Evolutionary conservation across 139 green algal genomes (phyloP).

Genomic region (Diplosphaera chodatii): DNA sequence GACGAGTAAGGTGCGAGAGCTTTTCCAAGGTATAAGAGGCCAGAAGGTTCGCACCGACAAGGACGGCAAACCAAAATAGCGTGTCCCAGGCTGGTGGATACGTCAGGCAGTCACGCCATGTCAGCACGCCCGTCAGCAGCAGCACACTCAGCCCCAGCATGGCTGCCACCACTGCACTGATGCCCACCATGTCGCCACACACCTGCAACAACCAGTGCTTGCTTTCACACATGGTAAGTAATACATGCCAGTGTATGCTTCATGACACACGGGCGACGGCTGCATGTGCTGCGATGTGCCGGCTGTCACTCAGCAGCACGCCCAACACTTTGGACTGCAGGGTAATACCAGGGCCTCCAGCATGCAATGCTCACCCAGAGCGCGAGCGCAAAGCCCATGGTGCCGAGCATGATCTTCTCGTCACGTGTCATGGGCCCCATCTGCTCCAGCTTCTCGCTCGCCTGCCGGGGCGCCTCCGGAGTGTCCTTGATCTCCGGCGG

Average conservation of each 20-base stretch:
- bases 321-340: no score
- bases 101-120: constrained; percentile 87
- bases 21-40: no score
- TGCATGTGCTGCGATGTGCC: no score
- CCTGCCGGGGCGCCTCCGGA: constrained; percentile 73
- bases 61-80: constrained; percentile 85
- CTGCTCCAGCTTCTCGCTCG: constrained; percentile 47
- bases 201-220: no score
- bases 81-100: constrained; percentile 97
- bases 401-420: constrained; percentile 85
- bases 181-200: constrained; percentile 55
- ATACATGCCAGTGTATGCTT: no score
- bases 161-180: constrained; percentile 77
- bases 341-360: no score
- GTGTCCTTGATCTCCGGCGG: constrained; percentile 75
- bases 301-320: no score
- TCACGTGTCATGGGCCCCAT: constrained; percentile 83
- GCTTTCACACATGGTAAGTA: no score
- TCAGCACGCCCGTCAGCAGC: constrained; percentile 78
- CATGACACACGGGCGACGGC: no score
- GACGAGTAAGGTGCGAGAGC: no score
- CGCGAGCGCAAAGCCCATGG: constrained; percentile 77
- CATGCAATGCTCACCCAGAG: constrained; percentile 70
- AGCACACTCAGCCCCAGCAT: constrained; percentile 90
- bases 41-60: constrained; percentile 50